phyloP scores from a whole-genome alignment of 2,329 filamentous ascomycete species.

The Xylariaceae sp. region DNA sequence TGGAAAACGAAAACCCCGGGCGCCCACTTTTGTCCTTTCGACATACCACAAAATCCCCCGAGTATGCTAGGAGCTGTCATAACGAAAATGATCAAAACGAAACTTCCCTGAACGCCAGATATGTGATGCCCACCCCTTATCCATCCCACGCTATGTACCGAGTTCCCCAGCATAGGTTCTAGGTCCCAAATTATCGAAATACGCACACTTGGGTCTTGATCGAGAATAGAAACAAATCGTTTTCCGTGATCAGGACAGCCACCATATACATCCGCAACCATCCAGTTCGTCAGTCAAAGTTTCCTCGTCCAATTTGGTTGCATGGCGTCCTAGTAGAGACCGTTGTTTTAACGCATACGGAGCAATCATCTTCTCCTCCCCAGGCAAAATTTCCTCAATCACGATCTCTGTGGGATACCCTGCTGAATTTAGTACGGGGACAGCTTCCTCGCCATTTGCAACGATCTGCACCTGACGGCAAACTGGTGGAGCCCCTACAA shows the following conservation, averaged over 20 bases:
- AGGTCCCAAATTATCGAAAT: slow-evolving; percentile 5
- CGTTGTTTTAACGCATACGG: neutral
- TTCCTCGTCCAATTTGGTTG: slow-evolving; percentile 11
- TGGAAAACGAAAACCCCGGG: neutral
- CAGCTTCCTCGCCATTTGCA: slow-evolving; percentile 34
- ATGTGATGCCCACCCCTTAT: slow-evolving; percentile 11
- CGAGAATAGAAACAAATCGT: slow-evolving; percentile 1
- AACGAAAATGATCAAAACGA: neutral
- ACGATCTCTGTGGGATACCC: slow-evolving; percentile 39
- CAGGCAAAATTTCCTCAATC: slow-evolving; percentile 40
- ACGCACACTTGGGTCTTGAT: neutral
- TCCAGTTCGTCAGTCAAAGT: slow-evolving; percentile 37
- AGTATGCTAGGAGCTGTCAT: neutral
- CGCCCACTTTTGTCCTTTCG: neutral
- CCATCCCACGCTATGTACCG: slow-evolving; percentile 18
- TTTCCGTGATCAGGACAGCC: slow-evolving; percentile 36
- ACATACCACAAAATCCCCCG: neutral
- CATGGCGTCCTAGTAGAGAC: slow-evolving; percentile 2
- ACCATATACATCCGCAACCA: slow-evolving; percentile 52
- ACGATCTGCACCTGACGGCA: slow-evolving; percentile 47
- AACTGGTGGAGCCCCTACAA: slow-evolving; percentile 34
- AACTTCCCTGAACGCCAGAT: slow-evolving; percentile 12
- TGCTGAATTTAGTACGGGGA: slow-evolving; percentile 34
- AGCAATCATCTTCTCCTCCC: slow-evolving; percentile 7
- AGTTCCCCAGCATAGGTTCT: neutral